A percentile compares a stretch with the other conserved stretches of the same genome.
Conservation (phyloP, 2,329 filamentous ascomycete species). For the Chaetomiaceae sp. region DNA sequence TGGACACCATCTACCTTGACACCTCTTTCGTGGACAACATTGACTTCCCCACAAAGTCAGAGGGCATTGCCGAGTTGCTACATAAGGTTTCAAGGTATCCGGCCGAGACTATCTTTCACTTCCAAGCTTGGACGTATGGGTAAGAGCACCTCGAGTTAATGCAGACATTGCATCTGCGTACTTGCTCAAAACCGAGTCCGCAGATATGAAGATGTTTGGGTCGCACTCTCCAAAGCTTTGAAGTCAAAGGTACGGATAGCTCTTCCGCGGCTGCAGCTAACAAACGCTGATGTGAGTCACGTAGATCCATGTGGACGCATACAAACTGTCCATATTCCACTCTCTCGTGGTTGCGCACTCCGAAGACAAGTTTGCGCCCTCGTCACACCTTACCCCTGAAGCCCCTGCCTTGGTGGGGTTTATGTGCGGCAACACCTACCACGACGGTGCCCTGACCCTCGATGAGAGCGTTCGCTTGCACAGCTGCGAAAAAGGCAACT, state of each 20-base stretch:
- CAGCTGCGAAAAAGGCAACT: slow-evolving; percentile 72
- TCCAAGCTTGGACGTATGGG: slow-evolving; percentile 86
- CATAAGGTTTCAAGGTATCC: slow-evolving; percentile 63
- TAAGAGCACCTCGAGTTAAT: slow-evolving; percentile 18
- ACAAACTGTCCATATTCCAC: slow-evolving; percentile 68
- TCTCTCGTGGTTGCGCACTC: slow-evolving; percentile 47
- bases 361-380: slow-evolving; percentile 34
- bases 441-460: slow-evolving; percentile 66
- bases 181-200: too few relatives aligned
- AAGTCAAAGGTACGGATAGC: slow-evolving; percentile 48
- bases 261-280: background rate
- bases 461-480: slow-evolving; percentile 63
- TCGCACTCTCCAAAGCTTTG: slow-evolving; percentile 67
- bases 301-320: slow-evolving; percentile 74
- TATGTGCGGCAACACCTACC: slow-evolving; percentile 62
- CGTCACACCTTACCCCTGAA: slow-evolving; percentile 47
- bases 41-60: slow-evolving; percentile 56
- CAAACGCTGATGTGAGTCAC: background rate
- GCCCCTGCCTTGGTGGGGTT: slow-evolving; percentile 67
- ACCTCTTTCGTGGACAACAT: slow-evolving; percentile 61
- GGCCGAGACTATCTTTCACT: slow-evolving; percentile 68
- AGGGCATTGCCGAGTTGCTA: slow-evolving; percentile 70
- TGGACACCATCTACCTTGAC: slow-evolving; percentile 85
- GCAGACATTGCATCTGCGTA: background rate
- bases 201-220: slow-evolving; percentile 84